These are phyloP conservation scores for Barnettozyma vustinii DNA, from an alignment of 805 yeast genomes.

Conservation along the genomic window DNA sequence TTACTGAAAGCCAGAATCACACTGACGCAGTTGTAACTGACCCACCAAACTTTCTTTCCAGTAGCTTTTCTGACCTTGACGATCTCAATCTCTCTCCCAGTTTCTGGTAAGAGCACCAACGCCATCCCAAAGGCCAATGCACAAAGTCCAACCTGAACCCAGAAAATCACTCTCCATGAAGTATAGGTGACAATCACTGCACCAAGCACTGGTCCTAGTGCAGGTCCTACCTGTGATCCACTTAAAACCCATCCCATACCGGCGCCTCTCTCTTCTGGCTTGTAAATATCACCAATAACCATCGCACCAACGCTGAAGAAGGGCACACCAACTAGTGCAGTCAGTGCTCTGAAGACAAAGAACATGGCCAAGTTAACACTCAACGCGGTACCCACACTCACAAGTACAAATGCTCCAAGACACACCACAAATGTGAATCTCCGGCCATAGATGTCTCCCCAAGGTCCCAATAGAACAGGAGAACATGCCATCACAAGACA, in stretches of 20 bases:
- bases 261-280: slow-evolving; percentile 44
- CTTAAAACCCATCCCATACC: slow-evolving; percentile 44
- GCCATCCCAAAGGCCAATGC: slow-evolving; percentile 30
- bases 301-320: slow-evolving; percentile 50
- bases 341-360: slow-evolving; percentile 42
- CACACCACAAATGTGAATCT: slow-evolving; percentile 40
- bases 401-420: slow-evolving; percentile 26
- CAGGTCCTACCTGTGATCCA: slow-evolving; percentile 51
- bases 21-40: slow-evolving; percentile 22
- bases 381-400: slow-evolving; percentile 35
- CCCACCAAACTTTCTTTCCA: slow-evolving; percentile 37
- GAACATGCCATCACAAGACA: slow-evolving; percentile 48
- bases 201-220: slow-evolving; percentile 49
- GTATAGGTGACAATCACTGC: slow-evolving; percentile 48
- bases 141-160: slow-evolving; percentile 42
- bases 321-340: slow-evolving; percentile 52
- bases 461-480: slow-evolving; percentile 45
- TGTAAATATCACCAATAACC: slow-evolving; percentile 44
- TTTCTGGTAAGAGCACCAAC: slow-evolving; percentile 41
- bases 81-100: slow-evolving; percentile 30
- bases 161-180: slow-evolving; percentile 49
- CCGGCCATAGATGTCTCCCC: slow-evolving; percentile 50
- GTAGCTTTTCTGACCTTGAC: slow-evolving; percentile 25
- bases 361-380: slow-evolving; percentile 51
- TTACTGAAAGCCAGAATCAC: slow-evolving; percentile 31